Conservation (phyloP, 768 basidiomycete genomes). For the Panaeolus papilionaceus region DNA sequence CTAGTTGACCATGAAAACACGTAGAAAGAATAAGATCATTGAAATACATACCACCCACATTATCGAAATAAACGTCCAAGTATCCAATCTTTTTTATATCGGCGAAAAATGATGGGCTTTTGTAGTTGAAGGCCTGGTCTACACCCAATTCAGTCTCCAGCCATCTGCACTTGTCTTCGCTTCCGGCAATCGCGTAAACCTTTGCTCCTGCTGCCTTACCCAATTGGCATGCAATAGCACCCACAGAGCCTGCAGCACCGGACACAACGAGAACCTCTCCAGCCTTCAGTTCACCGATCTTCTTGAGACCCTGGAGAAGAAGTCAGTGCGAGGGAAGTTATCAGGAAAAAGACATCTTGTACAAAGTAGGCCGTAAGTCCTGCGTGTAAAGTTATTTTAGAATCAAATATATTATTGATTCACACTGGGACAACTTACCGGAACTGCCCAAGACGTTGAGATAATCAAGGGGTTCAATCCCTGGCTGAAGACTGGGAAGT, state of each 20-base stretch:
- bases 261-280: constrained; percentile 88
- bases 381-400: constrained; percentile 28
- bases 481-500: constrained; percentile 55
- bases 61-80: constrained; percentile 87
- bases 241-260: constrained; percentile 92
- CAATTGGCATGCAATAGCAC: constrained; percentile 83
- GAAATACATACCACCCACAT: constrained; percentile 60
- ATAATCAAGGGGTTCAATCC: constrained; percentile 74
- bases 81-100: constrained; percentile 83
- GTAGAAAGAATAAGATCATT: not conserved
- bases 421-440: constrained; percentile 52
- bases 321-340: constrained; percentile 11
- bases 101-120: constrained; percentile 68
- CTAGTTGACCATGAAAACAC: constrained; percentile 29
- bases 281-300: constrained; percentile 78
- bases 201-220: constrained; percentile 80
- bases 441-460: constrained; percentile 79
- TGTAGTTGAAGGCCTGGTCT: constrained; percentile 88
- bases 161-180: constrained; percentile 83
- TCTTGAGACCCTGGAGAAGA: constrained; percentile 71
- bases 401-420: not conserved
- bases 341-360: constrained; percentile 25
- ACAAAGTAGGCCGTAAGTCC: constrained; percentile 93
- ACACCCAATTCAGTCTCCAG: constrained; percentile 86
- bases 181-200: constrained; percentile 90